A percentile compares a stretch with the other conserved stretches of the same genome.
Evolutionary conservation across 129 eudicot genomes (phyloP).

Genomic region (Kitagawia praeruptora): DNA sequence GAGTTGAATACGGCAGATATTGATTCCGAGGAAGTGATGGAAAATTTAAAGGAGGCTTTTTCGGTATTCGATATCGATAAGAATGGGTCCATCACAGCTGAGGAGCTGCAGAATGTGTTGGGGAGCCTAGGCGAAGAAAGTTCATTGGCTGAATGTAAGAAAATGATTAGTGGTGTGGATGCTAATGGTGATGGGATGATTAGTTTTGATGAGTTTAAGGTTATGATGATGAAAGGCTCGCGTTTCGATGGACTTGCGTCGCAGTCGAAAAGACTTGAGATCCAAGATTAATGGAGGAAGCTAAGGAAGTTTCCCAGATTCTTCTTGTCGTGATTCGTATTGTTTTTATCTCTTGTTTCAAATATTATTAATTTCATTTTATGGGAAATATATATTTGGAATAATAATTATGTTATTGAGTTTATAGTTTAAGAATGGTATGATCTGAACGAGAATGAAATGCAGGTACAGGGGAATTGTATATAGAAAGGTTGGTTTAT

Average conservation of each 20-base stretch:
- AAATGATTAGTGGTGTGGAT: constrained; percentile 74
- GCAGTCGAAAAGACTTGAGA: neutral
- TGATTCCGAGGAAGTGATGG: constrained; percentile 16
- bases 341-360: neutral
- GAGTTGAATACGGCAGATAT: constrained; percentile 36
- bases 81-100: constrained; percentile 67
- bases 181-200: constrained; percentile 89
- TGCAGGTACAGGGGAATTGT: neutral
- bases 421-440: neutral
- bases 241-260: neutral
- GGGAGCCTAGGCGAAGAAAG: constrained; percentile 50
- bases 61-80: constrained; percentile 60
- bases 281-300: neutral
- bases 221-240: constrained; percentile 43
- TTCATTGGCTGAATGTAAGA: constrained; percentile 47
- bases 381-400: neutral
- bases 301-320: neutral
- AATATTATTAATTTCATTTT: neutral
- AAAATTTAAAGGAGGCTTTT: constrained; percentile 50
- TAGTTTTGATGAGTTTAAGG: constrained; percentile 66
- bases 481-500: neutral
- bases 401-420: neutral
- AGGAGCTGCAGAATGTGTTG: constrained; percentile 61
- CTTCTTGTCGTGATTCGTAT: neutral
- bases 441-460: neutral